These are phyloP conservation scores for Aspergillus jensenii DNA, from an alignment of 2,329 filamentous ascomycete genomes.

Conservation along the genomic window DNA sequence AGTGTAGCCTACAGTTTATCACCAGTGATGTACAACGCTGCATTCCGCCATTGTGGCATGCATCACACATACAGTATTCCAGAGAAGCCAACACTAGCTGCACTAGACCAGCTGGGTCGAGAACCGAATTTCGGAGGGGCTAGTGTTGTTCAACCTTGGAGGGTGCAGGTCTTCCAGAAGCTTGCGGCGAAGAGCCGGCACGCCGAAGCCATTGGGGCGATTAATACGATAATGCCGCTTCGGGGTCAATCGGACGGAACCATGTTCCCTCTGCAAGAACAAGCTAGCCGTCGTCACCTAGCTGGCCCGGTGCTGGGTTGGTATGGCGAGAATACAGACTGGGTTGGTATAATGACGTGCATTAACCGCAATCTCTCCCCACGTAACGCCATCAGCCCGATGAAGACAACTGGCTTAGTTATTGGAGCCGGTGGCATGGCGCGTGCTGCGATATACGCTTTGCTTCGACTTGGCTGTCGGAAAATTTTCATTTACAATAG, in stretches of 20 bases:
- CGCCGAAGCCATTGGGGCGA: constrained; percentile 46
- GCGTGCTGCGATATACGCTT: constrained; percentile 72
- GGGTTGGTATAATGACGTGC: constrained; percentile 44
- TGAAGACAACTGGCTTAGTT: constrained; percentile 53
- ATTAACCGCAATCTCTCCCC: constrained; percentile 44
- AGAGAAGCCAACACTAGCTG: constrained; percentile 36
- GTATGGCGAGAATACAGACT: constrained; percentile 48
- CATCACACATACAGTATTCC: constrained; percentile 41
- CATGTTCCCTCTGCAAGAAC: constrained; percentile 38
- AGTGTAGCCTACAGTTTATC: constrained; percentile 45
- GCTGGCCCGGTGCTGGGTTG: constrained; percentile 42
- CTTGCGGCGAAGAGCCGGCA: constrained; percentile 41
- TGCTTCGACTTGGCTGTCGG: constrained; percentile 73
- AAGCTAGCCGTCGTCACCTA: constrained; percentile 44
- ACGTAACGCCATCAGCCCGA: constrained; percentile 53
- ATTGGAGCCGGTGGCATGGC: constrained; percentile 72
- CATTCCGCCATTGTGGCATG: constrained; percentile 40
- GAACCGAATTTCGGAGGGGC: constrained; percentile 43
- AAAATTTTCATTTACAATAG: constrained; percentile 76
- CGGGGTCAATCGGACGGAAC: constrained; percentile 36
- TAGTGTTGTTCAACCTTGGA: constrained; percentile 46
- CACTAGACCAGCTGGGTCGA: constrained; percentile 37
- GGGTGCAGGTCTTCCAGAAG: constrained; percentile 39
- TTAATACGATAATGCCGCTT: constrained; percentile 47
- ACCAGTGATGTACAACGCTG: constrained; percentile 45